Conservation (phyloP, 306 rosid species). For the Astragalus glycyphyllos region DNA sequence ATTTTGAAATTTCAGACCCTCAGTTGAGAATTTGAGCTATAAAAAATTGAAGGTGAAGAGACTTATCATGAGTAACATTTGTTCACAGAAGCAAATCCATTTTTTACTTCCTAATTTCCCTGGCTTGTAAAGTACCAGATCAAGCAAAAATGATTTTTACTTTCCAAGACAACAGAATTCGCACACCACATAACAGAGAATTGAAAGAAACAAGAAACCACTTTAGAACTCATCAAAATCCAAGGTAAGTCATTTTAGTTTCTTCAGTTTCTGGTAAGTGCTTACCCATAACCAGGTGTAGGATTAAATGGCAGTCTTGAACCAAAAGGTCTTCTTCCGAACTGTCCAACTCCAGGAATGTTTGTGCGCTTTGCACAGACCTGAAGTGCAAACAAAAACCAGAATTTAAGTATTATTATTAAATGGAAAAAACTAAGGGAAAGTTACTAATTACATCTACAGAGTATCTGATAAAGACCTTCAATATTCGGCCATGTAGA, state of each 20-base stretch:
- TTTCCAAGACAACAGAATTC: not conserved
- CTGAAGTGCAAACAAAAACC: conserved; percentile 9
- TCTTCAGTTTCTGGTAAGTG: not conserved
- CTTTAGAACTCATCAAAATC: not conserved
- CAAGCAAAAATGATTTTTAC: not conserved
- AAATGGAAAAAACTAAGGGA: not conserved
- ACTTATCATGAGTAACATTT: not conserved
- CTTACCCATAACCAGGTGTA: conserved; percentile 31
- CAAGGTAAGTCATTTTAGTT: not conserved
- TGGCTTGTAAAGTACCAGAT: not conserved
- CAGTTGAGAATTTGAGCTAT: not conserved
- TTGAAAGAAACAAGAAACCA: not conserved
- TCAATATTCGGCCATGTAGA: not conserved
- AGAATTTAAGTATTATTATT: conserved; percentile 1
- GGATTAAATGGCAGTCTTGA: not conserved
- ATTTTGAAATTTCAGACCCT: not conserved
- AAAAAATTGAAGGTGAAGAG: not conserved
- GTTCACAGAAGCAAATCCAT: not conserved
- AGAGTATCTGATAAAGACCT: conserved; percentile 12
- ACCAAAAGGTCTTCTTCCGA: not conserved
- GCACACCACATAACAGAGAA: not conserved
- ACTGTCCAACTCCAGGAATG: not conserved
- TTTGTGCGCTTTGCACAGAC: conserved; percentile 18
- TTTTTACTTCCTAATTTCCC: not conserved
- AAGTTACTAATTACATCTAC: not conserved